Base-by-base conservation (phyloP, 2,329 filamentous ascomycete genomes). In the Trichoderma sp. region DNA sequence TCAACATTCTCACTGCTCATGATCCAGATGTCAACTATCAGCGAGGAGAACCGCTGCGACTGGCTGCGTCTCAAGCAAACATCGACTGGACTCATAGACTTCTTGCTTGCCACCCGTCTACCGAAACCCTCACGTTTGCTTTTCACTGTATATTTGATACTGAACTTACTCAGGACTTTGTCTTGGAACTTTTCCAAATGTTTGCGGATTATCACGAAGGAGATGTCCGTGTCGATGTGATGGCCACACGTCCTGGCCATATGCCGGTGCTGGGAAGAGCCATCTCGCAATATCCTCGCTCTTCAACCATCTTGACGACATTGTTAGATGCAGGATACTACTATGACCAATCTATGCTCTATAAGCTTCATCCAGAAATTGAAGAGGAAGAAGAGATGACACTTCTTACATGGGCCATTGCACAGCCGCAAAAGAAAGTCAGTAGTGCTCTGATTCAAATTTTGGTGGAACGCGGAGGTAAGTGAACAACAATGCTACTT, bases 351-450 rank as follows among this genome's bases (percentile, higher is more conserved):
- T 81, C 81, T 2, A 82, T 77, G 2, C 80, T 73, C 0, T 81
- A 77, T 65, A 79, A 77, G 3, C 79, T 87, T 2, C 78, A 85
- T 68, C 79, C 83, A 0, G 81, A 83, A 13, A 70, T 83, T 0
- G 82, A 84, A 1, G 84, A 86, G 43, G 79, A 82, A 3, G 89
- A 92, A 75, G 78, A 81, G 11, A 82, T 89, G 56, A 86, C 86
- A 1, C 79, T 89, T 2, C 78, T 91, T 8, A 79, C 85, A 62
- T 91, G 89, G 89, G 84, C 87, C 0, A 80, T 91, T 63, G 78
- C 87, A 7, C 88, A 90, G 71, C 86, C 87, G 0, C 87, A 89
- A 71, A 91, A 90, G 76, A 84, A 84, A 70, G 83, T 91, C 62
- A 89, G 87, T 76, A 87, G 85, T 40, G 76, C 80, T 5, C 79